Base-by-base conservation (phyloP, 148 eudicot species). In the Rhododendron ovatum region DNA sequence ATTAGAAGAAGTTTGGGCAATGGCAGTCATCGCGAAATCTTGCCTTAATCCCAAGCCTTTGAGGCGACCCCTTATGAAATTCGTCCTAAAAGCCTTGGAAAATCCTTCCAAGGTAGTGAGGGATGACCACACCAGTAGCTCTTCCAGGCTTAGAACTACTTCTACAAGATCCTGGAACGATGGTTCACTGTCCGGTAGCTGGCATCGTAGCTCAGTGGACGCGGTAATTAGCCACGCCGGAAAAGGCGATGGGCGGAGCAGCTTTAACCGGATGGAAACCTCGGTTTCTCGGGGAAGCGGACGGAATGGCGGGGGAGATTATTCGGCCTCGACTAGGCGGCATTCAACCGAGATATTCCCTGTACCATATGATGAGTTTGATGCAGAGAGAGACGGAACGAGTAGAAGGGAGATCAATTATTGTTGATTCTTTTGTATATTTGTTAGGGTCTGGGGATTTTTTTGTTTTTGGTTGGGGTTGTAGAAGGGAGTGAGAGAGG, bases 1-100 rank as follows among this genome's bases (percentile, higher is more conserved):
- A 33, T 87, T 94, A 37, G 98, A 98, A 87, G 99, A 98, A 89
- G 99, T 98, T 5, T 98, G 99, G 99, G 99, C 99, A 26, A 98
- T 95, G 98, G 98, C 99, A 3, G 90, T 98, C 24, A 95, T 98
- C 10, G 99, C 99, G 47, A 84, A 93, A 47, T 95, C 99, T 57
- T 98, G 99, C 86, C 98, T 98, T 14, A 95, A 93, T 86, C 96
- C 98, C 18, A 95, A 91, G 88, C 98, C 98, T 47, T 87, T 91
- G 6, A 92, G 96, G 59, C 89, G 99, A 65, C 99, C 99, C 22
- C 93, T 94, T 17, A 94, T 94, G 98, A 95, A 97, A 84, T 93
- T 93, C 67, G 88, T 98, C 39, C 95, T 94, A 61, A 94, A 91
- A 90, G 99, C 99, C 26, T 84, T 98, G 43, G 99, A 98, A 86